Percentiles rank a stretch among this genome's conserved stretches.
Evolutionary conservation across 73 alveolate species (phyloP).

Genomic region (Paramecium sexaurelia): DNA sequence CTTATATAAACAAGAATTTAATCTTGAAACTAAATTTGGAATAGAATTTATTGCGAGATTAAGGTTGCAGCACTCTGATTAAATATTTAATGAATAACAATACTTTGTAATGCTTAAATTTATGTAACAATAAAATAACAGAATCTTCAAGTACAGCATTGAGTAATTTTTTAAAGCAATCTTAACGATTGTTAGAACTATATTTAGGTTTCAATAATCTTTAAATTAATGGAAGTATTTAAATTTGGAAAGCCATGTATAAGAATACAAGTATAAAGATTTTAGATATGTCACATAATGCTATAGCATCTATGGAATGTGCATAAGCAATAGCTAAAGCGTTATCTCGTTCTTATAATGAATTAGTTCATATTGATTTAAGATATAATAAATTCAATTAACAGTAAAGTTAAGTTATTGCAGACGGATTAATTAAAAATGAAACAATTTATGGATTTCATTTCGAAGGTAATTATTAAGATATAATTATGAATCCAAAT

Average conservation of each 20-base stretch:
- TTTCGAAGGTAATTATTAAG: conserved; percentile 11
- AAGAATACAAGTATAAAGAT: conserved; percentile 7
- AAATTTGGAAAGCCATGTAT: not conserved
- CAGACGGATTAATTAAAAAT: not conserved
- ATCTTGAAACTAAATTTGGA: not conserved
- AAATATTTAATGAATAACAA: not conserved
- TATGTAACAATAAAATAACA: not conserved
- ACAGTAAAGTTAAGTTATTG: not conserved
- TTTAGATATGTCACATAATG: conserved; percentile 19
- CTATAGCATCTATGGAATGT: not conserved
- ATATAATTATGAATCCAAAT: not conserved
- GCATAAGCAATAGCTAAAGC: not conserved
- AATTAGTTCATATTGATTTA: conserved; percentile 8
- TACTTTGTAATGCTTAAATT: not conserved
- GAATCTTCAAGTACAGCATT: not conserved
- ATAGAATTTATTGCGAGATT: not conserved
- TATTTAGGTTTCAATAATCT: not conserved
- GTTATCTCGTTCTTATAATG: not conserved
- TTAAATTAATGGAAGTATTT: not conserved
- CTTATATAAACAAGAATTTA: not conserved
- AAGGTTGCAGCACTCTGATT: not conserved
- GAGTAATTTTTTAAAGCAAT: not conserved
- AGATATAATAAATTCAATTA: conserved; percentile 8
- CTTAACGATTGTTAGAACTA: not conserved
- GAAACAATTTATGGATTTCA: conserved; percentile 34